Evolutionary conservation across 2,329 filamentous ascomycete species (phyloP).

Genomic region (Fusarium sp.): DNA sequence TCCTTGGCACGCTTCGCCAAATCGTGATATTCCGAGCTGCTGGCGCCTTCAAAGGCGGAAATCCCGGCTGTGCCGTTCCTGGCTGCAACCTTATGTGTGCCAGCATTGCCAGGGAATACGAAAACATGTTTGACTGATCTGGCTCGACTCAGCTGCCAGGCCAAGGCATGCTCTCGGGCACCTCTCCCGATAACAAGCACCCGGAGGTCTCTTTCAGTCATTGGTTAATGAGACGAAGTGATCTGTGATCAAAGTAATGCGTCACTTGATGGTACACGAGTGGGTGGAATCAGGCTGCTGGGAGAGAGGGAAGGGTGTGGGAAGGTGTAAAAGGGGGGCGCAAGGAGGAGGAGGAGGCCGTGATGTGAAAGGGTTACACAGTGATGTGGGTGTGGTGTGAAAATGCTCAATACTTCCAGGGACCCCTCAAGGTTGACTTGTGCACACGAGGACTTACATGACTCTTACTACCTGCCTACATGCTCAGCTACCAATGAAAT

Average conservation of each 20-base stretch:
- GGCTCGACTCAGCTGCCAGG: conserved; percentile 78
- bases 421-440: background rate
- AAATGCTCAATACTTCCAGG: background rate
- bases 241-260: background rate
- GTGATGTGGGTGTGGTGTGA: too few species aligned
- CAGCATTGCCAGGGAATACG: conserved; percentile 71
- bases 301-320: background rate
- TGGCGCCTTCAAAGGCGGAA: conserved; percentile 59
- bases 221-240: background rate
- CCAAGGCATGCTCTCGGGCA: conserved; percentile 79
- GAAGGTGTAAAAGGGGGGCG: background rate
- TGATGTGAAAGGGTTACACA: background rate
- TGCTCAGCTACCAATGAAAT: background rate
- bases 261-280: background rate
- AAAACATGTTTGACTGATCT: conserved; percentile 68
- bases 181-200: conserved; percentile 79
- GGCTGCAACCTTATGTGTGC: conserved; percentile 55
- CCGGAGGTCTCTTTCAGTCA: background rate
- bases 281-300: too few species aligned
- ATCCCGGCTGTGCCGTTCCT: conserved; percentile 58
- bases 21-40: conserved; percentile 68
- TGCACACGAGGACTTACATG: background rate
- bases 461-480: background rate
- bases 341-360: background rate
- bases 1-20: conserved; percentile 70